Evolutionary conservation across 371 early-diverging fungal genomes (phyloP).

Genomic region (Entomophthora muscae): DNA sequence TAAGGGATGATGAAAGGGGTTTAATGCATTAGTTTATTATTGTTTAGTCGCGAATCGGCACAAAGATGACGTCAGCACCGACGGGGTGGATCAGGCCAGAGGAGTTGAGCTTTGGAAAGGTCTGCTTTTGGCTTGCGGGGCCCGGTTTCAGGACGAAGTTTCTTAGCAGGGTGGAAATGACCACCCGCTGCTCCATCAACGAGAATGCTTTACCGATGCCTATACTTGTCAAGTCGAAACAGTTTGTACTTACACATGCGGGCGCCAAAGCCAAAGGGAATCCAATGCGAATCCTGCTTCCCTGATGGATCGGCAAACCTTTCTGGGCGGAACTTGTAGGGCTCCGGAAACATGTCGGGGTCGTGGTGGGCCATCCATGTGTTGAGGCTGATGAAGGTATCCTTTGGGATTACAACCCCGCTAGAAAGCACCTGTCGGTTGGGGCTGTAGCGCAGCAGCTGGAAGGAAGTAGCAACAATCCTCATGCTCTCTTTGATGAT

Average conservation of each 20-base stretch:
- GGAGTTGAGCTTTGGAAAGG: no score
- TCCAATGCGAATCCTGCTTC: conserved; percentile 33
- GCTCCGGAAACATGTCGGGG: neutral
- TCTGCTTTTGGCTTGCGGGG: no score
- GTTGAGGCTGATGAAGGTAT: neutral
- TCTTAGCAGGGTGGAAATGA: conserved; percentile 21
- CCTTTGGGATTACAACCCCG: neutral
- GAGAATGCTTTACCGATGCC: conserved; percentile 32
- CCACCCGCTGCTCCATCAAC: conserved; percentile 27
- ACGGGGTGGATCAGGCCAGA: no score
- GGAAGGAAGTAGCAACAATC: neutral
- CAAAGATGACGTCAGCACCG: no score
- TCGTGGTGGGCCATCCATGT: neutral
- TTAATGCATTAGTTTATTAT: no score
- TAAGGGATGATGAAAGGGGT: no score
- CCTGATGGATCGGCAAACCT: neutral
- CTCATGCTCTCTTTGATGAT: conserved; percentile 6
- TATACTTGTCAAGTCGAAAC: conserved; percentile 9
- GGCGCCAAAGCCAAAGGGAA: conserved; percentile 15
- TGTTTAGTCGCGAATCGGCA: no score
- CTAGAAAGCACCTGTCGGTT: neutral
- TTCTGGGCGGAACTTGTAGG: neutral
- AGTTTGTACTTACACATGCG: conserved; percentile 12
- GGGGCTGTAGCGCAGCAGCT: neutral
- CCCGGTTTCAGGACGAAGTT: no score